These are phyloP conservation scores for Leptosphaerulina australis DNA, from an alignment of 2,329 filamentous ascomycete genomes.

Conservation along the genomic window DNA sequence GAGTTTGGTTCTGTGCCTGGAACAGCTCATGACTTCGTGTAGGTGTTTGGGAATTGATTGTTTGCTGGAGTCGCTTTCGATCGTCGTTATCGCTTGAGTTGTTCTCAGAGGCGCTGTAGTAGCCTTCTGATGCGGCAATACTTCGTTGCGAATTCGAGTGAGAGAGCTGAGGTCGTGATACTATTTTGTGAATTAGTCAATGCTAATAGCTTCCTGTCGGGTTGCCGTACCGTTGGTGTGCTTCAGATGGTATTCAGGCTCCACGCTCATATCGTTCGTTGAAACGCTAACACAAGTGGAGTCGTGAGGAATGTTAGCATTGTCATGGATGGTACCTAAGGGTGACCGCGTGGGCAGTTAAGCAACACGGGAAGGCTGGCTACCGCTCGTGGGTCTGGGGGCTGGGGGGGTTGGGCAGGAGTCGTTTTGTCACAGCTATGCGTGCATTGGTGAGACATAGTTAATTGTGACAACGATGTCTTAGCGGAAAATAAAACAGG, in stretches of 20 bases:
- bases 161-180: constrained; percentile 49
- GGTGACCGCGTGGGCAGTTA: constrained; percentile 13
- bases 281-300: constrained; percentile 35
- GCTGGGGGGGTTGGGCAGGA: constrained; percentile 41
- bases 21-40: constrained; percentile 48
- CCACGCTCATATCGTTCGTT: constrained; percentile 46
- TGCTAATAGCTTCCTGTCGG: constrained; percentile 6
- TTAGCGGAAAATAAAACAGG: constrained; percentile 12
- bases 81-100: constrained; percentile 47
- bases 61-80: constrained; percentile 39
- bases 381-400: constrained; percentile 22
- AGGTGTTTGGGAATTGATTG: constrained; percentile 47
- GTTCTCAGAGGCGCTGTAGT: constrained; percentile 55
- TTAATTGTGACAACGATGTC: constrained; percentile 6
- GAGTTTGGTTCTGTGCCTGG: constrained; percentile 32
- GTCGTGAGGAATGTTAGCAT: constrained; percentile 40
- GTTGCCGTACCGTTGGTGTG: constrained; percentile 48
- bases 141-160: constrained; percentile 54
- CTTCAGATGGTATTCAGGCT: constrained; percentile 48
- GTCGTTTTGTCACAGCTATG: constrained; percentile 29
- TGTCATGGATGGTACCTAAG: constrained; percentile 15
- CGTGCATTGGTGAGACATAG: constrained; percentile 34
- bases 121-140: constrained; percentile 58
- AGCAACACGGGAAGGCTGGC: constrained; percentile 34
- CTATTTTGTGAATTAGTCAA: constrained; percentile 35